Conservation (phyloP, 192 early-diverging fungal genomes). For the Dimargaris xerosporica region DNA sequence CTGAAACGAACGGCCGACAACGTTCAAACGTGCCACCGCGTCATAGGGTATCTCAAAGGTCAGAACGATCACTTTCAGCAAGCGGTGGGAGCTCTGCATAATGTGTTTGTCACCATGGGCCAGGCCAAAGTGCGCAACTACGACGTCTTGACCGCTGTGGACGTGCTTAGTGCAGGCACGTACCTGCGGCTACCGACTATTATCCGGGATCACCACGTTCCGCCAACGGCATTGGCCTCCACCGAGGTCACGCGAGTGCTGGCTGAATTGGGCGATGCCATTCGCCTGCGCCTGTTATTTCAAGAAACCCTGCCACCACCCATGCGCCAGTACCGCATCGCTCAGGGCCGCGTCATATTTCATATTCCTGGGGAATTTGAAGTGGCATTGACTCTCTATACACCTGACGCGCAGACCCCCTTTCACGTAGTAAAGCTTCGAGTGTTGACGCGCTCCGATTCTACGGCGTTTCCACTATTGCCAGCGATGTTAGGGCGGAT, state of each 20-base stretch:
- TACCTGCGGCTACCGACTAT: constrained; percentile 65
- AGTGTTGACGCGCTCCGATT: constrained; percentile 42
- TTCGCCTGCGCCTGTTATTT: constrained; percentile 52
- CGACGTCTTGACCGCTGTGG: constrained; percentile 68
- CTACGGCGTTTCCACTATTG: too few relatives aligned
- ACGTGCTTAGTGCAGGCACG: constrained; percentile 69
- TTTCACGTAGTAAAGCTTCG: constrained; percentile 61
- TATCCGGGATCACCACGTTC: constrained; percentile 48
- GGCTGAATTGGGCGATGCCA: constrained; percentile 45
- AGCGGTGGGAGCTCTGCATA: constrained; percentile 44
- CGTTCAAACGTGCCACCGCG: constrained; percentile 55
- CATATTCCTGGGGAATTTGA: constrained; percentile 37
- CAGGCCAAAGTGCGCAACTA: constrained; percentile 58
- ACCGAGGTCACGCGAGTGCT: constrained; percentile 44
- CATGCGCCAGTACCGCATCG: constrained; percentile 43
- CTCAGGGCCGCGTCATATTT: constrained; percentile 59
- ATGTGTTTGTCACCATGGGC: constrained; percentile 30
- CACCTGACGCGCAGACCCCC: constrained; percentile 30
- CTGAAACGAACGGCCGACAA: constrained; percentile 41
- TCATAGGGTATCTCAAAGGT: constrained; percentile 40
- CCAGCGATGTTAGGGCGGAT: too few relatives aligned
- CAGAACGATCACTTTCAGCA: constrained; percentile 42
- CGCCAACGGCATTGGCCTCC: constrained; percentile 36
- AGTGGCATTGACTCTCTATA: constrained; percentile 51
- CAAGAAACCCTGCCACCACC: constrained; percentile 53